Base-by-base conservation (phyloP, 257 asterid genomes). In the Scutellaria baicalensis region DNA sequence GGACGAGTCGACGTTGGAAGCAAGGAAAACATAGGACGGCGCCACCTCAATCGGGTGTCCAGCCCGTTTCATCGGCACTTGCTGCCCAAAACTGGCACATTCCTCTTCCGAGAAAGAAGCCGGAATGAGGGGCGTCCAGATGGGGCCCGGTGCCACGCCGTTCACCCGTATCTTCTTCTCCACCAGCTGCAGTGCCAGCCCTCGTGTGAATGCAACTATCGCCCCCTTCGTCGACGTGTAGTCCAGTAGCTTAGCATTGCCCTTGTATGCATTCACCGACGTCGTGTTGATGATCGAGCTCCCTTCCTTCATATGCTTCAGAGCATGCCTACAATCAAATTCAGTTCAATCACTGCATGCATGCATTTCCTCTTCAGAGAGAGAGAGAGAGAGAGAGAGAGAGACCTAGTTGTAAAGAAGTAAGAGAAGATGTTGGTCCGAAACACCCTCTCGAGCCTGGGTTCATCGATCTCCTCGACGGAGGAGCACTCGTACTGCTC, bases 21-120 rank as follows among this genome's bases (percentile, higher is more conserved):
- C 97, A 48, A 90, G 80, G 68, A 90, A 91, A 7, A 91, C 96
- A 48, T 70, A 91, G 1, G 84, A 72, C 0, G 97, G 90, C 2
- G 94, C 97, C 54, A 90, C 85, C 76, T 90, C 97, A 0, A 48
- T 61, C 1, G 97, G 94, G 83, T 90, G 92, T 0, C 90, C 96
- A 0, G 92, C 94, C 84, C 96, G 86, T 36, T 83, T 64, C 97
- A 90, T 90, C 1, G 96, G 94, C 70, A 83, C 90, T 13, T 86
- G 69, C 3, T 58, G 40, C 47, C 97, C 92, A 17, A 88, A 90
- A 9, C 39, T 69, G 0, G 81, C 70, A 16, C 76, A 75, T 17
- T 88, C 82, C 0, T 88, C 90, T 21, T 84, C 92, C 0, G 9
- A 49, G 67, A 88, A 86, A 0, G 97, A 88, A 0, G 97, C 84